A percentile compares a stretch with the other conserved stretches of the same genome.
phyloP scores from a whole-genome alignment of 2,329 filamentous ascomycete genomes.

The Trichoderma sp. region DNA sequence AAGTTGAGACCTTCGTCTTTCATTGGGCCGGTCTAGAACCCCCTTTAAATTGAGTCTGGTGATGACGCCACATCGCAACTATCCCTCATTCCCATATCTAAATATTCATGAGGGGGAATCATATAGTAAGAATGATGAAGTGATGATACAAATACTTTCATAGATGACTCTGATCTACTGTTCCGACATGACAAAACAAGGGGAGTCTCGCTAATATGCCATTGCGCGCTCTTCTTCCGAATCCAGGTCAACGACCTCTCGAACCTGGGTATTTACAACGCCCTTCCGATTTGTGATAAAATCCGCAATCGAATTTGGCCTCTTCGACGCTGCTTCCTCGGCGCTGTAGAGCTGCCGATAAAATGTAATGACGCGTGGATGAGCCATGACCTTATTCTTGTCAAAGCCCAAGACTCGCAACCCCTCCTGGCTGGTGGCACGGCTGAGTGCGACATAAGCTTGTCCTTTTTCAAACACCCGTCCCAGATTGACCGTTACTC shows the following conservation, averaged over 20 bases:
- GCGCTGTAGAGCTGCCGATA: constrained; percentile 80
- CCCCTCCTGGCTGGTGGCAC: constrained; percentile 83
- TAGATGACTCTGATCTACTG: not conserved
- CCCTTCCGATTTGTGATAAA: constrained; percentile 42
- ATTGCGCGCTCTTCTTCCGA: constrained; percentile 52
- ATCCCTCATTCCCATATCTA: not conserved
- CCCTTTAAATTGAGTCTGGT: not conserved
- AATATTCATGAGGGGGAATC: constrained; percentile 10
- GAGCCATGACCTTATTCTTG: constrained; percentile 89
- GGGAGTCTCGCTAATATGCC: constrained; percentile 43
- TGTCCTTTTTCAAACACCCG: constrained; percentile 96
- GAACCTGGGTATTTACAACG: constrained; percentile 17
- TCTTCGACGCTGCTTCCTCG: constrained; percentile 51
- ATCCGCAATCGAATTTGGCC: constrained; percentile 39
- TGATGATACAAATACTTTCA: constrained; percentile 14
- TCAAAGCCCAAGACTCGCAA: constrained; percentile 89
- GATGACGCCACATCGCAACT: not conserved
- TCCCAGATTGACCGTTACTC: constrained; percentile 91
- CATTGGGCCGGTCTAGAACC: not conserved
- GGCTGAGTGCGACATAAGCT: constrained; percentile 93
- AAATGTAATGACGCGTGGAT: constrained; percentile 81
- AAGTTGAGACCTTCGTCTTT: not conserved
- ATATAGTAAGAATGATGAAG: not conserved
- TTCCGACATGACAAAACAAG: constrained; percentile 35
- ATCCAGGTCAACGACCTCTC: constrained; percentile 40